Conservation (phyloP, 169 alveolate genomes). For the Eimeria brunetti region DNA sequence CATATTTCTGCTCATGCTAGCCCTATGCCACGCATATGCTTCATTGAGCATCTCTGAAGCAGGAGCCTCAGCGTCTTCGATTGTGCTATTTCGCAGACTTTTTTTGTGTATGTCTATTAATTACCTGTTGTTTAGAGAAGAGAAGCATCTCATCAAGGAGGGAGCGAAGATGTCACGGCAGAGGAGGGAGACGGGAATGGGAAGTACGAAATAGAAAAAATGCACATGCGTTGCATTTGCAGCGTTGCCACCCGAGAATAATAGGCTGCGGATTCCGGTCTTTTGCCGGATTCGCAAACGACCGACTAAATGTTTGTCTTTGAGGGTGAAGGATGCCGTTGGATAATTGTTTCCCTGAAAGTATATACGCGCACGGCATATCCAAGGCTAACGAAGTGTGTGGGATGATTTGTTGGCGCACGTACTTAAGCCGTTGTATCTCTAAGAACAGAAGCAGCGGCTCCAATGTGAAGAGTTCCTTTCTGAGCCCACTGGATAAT, state of each 20-base stretch:
- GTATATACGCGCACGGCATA: neutral
- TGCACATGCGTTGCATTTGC: conserved; percentile 46
- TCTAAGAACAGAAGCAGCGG: neutral
- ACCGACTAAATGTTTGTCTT: neutral
- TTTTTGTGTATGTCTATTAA: neutral
- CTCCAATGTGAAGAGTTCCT: neutral
- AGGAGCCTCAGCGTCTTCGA: neutral
- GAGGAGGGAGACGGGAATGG: conserved; percentile 35
- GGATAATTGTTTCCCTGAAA: neutral
- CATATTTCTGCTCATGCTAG: neutral
- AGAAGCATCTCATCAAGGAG: neutral
- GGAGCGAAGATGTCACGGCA: conserved; percentile 40
- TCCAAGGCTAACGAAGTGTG: neutral
- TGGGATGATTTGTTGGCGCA: neutral
- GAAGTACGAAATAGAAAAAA: conserved; percentile 55
- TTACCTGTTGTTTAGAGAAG: conserved; percentile 14
- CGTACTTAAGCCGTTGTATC: neutral
- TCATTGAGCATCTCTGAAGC: neutral
- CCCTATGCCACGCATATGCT: neutral
- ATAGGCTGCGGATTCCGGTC: neutral
- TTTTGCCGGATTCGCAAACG: neutral
- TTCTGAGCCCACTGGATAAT: neutral
- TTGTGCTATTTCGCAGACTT: neutral
- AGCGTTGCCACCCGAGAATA: conserved; percentile 49
- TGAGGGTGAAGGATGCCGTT: neutral